These are phyloP conservation scores for Pachyrhizus erosus DNA, from an alignment of 306 rosid species.

Conservation along the genomic window DNA sequence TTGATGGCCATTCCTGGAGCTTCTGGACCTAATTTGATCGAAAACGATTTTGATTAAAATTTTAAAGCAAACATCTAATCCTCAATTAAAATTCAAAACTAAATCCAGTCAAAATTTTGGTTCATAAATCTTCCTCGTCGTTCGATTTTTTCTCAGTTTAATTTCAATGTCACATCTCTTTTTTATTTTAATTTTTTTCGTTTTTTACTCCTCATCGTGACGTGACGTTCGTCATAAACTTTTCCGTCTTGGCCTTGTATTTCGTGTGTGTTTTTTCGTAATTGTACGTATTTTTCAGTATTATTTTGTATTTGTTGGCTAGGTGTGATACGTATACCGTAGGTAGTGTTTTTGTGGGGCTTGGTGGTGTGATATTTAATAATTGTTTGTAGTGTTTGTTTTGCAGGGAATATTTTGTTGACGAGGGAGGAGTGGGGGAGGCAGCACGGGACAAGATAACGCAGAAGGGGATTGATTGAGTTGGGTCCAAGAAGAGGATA, in stretches of 20 bases:
- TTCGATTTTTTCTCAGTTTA: neutral
- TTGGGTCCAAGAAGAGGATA: constrained; percentile 39
- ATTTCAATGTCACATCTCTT: neutral
- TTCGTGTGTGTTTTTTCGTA: neutral
- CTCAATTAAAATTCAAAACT: constrained; percentile 7
- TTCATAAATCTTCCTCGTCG: neutral
- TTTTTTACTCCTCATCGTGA: neutral
- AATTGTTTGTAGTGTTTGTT: constrained; percentile 28
- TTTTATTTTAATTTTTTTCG: too few species aligned
- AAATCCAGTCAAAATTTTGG: constrained; percentile 4
- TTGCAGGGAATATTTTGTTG: constrained; percentile 44
- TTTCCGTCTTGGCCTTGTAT: neutral
- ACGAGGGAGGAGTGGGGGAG: constrained; percentile 10
- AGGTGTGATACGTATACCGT: neutral
- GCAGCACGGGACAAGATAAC: neutral
- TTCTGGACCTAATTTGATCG: constrained; percentile 46
- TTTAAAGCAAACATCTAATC: neutral
- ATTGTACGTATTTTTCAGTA: neutral
- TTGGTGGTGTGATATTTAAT: neutral
- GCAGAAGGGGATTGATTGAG: constrained; percentile 1
- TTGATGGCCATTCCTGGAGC: constrained; percentile 54
- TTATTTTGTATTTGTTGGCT: neutral
- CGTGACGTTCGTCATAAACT: neutral
- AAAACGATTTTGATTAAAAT: constrained; percentile 34
- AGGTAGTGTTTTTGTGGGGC: neutral